Conservation (phyloP, 257 asterid species). For the Primulina eburnea region DNA sequence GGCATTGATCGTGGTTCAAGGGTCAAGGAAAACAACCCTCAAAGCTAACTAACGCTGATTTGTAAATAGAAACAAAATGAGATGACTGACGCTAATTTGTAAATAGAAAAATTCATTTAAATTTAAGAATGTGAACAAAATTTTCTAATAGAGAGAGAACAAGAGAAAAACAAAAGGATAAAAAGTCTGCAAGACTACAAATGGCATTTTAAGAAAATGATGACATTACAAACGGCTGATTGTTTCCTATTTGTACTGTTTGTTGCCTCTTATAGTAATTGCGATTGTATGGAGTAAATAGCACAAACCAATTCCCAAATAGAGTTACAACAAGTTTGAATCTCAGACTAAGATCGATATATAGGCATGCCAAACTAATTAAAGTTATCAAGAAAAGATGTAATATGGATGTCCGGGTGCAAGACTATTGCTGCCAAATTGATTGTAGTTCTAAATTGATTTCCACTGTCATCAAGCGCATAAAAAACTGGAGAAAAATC, state of each 20-base stretch:
- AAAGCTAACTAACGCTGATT: neutral
- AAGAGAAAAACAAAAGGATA: too few species aligned
- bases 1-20: too few species aligned
- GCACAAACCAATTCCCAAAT: conserved; percentile 21
- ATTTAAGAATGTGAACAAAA: too few species aligned
- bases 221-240: neutral
- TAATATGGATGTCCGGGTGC: conserved; percentile 21
- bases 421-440: conserved; percentile 15
- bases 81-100: neutral
- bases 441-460: conserved; percentile 20
- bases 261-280: conserved; percentile 19
- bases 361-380: conserved; percentile 27
- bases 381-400: conserved; percentile 12
- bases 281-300: conserved; percentile 28
- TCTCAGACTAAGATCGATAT: conserved; percentile 29
- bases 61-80: too few species aligned
- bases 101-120: too few species aligned
- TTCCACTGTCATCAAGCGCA: conserved; percentile 27
- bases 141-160: neutral
- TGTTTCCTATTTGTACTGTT: conserved; percentile 1
- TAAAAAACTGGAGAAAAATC: conserved; percentile 16
- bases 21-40: neutral
- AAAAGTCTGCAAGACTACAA: neutral
- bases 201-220: neutral
- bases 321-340: conserved; percentile 26